Base-by-base conservation (phyloP, 371 early-diverging fungal genomes). In the Choanephora cucurbitarum region DNA sequence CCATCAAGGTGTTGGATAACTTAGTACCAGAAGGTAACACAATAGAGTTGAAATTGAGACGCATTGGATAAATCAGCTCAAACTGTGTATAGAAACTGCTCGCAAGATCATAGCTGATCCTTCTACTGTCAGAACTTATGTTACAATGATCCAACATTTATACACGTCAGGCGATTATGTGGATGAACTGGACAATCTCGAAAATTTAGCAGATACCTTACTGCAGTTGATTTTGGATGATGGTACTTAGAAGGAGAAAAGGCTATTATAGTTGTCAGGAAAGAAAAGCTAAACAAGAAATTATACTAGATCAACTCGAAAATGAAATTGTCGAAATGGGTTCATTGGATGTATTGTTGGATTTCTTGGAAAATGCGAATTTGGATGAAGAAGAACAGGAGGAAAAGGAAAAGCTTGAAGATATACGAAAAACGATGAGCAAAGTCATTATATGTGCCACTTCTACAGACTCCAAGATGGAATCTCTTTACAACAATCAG, bases 381-480 rank as follows among this genome's bases (percentile, higher is more conserved):
- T 37, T 69, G 7, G 55, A 63, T n/a, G 53, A 40, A 13, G 55
- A 71, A 6, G 75, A 77, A n/a, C 73, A 80, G 39, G 77, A 81
- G 24, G 78, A 79, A n/a, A 63, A 66, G 34, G 76, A 83, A 42
- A 77, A 73, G 32, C 55, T 82, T 52, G 68, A 61, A 6, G 78
- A 77, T 18, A 70, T 76, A n/a, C 66, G 69, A 31, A 68, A 71
- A 22, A 70, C 74, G 0, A 32, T 81, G 13, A 69, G 74, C 41
- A 82, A 79, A 46, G 61, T 72, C 1, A 61, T 71, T 7, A 73
- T 84, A 0, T 78, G 66, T 52, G 76, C 74, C 0, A 71, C 79
- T 0, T 77, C 78, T 8, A 66, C 79, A 19, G 84, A 84, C 55
- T 70, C 62, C 21, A 81, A 78, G 44, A 71, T 84, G 71, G 60